Evolutionary conservation across 176 grass and related monocot species (phyloP).

Genomic region (Eragrostis nindensis): DNA sequence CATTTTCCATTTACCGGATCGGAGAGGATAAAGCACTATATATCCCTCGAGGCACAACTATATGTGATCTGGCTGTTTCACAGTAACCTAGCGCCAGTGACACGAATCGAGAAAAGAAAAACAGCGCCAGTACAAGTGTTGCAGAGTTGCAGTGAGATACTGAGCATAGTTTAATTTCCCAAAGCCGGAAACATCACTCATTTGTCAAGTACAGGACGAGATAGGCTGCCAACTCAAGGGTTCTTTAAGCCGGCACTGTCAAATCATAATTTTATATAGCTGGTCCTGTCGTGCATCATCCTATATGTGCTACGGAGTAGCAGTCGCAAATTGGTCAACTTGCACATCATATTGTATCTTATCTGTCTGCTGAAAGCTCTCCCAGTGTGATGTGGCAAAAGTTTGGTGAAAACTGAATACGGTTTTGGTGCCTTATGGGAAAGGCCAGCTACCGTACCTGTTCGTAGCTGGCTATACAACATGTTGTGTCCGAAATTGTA

Average conservation of each 20-base stretch:
- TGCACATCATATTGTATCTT: constrained; percentile 35
- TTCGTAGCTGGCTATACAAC: constrained; percentile 4
- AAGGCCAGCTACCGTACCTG: neutral
- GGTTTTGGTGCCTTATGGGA: neutral
- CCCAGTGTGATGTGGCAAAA: neutral
- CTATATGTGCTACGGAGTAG: constrained; percentile 27
- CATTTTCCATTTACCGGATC: no score
- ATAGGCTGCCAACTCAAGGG: neutral
- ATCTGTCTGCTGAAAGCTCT: constrained; percentile 33
- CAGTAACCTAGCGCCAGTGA: constrained; percentile 5
- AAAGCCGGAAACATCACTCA: constrained; percentile 3
- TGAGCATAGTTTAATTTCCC: constrained; percentile 19
- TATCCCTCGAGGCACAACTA: neutral
- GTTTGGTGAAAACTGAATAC: constrained; percentile 12
- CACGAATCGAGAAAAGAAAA: neutral
- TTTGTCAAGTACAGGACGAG: constrained; percentile 21
- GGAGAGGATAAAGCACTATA: no score
- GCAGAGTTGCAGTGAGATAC: constrained; percentile 38
- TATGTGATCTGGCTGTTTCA: neutral
- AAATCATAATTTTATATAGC: constrained; percentile 35
- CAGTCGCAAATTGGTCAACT: constrained; percentile 38
- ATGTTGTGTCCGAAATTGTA: neutral
- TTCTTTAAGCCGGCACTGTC: constrained; percentile 24
- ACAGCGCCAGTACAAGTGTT: constrained; percentile 3
- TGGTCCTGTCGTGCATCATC: constrained; percentile 29